Conservation (phyloP, 805 yeast species). For the Candida ipomoeae region DNA sequence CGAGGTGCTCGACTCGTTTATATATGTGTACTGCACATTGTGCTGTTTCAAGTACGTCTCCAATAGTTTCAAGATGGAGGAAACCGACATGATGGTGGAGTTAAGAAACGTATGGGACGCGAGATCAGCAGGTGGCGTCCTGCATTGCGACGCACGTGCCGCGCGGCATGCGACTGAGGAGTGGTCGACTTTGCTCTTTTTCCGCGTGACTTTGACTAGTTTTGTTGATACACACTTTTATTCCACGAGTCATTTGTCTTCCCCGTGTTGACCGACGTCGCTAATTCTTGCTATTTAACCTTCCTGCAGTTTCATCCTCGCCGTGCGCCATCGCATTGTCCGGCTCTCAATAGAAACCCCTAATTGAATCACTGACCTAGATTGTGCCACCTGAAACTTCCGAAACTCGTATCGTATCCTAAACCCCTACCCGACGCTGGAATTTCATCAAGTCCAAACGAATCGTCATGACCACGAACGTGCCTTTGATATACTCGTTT, state of each 20-base stretch:
- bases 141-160: conserved; percentile 1
- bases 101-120: background rate
- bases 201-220: conserved; percentile 4
- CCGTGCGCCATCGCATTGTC: background rate
- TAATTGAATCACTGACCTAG: background rate
- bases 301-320: background rate
- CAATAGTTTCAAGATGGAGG: background rate
- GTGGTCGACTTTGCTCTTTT: conserved; percentile 7
- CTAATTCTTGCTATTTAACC: conserved; percentile 1
- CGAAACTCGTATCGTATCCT: background rate
- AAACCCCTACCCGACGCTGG: background rate
- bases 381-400: conserved; percentile 3
- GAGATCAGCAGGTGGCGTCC: conserved; percentile 1
- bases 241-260: background rate
- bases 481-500: conserved; percentile 89
- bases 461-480: conserved; percentile 75
- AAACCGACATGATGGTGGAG: background rate
- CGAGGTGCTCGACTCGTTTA: background rate
- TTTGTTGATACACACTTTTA: conserved; percentile 4
- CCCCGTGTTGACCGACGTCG: background rate
- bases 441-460: too few relatives aligned
- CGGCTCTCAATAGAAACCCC: background rate
- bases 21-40: background rate
- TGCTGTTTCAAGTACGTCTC: background rate
- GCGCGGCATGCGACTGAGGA: background rate